Evolutionary conservation across 225 moss, liverwort and hornwort genomes (phyloP), one percentile per base, ranked within the genome.

Genomic region (Asterella californica): DNA sequence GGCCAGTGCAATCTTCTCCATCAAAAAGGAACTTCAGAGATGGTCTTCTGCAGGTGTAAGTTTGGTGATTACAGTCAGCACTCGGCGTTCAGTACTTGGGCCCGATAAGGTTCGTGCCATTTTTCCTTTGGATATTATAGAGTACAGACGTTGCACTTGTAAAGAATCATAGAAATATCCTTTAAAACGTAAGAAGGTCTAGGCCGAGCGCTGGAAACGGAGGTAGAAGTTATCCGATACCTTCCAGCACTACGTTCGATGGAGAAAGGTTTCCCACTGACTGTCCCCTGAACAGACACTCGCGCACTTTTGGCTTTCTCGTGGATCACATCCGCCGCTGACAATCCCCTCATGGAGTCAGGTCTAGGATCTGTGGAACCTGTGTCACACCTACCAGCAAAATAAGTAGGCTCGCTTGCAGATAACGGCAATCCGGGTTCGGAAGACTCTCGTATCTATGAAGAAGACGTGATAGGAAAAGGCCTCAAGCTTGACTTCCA

Each of bases 321-420:
- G 79, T 99, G 92, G 83, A 99, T 91, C 80, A 99, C 99, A 87
- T 99, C 93, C 57, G 90, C 87, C 48, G 92, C 79, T 76, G 89
- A 57, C 57, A 99, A 85, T 53, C 99, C 99, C 74, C 93, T 91
- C 52, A 84, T 82, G 27, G 99, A 92, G 76, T 99, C 93, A 70
- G 99, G 95, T 84, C 99, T 92, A 61, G 91, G 83, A 87, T 99
- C 99, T 75, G 99, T 99, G 50, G 95, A 87, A 30, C 99, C 99
- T 99, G 85, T 53, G 33, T n/a, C 6, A n/a, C 15, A 8, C 45
- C 42, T 0, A 70, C 45, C 46, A 25, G 45, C 45, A 47, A 70
- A 34, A 52, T 52, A 12, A 52, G 17, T 52, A 52, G 1, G 52
- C 2, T 52, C 52, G 17, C 1, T 14, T 34, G 66, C 33, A 42